Percentiles rank a stretch among this genome's conserved stretches.
These are phyloP conservation scores for Odonthalia washingtoniensis DNA, from an alignment of 31 red algal species.

Conservation along the genomic window DNA sequence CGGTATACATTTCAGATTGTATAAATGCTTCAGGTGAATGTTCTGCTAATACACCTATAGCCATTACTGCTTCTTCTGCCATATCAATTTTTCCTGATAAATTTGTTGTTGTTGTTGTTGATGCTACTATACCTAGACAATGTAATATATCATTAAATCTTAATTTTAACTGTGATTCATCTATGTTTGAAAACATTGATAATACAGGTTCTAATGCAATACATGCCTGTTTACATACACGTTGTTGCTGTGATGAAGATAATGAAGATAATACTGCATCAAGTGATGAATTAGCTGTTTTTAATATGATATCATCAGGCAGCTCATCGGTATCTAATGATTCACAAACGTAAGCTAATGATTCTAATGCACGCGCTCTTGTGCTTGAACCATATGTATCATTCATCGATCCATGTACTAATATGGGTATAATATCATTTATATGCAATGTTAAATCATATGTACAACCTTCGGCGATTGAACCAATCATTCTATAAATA, in stretches of 20 bases:
- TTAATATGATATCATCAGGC: constrained; percentile 28
- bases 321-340: constrained; percentile 39
- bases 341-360: constrained; percentile 32
- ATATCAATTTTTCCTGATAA: neutral
- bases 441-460: constrained; percentile 35
- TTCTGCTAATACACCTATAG: constrained; percentile 37
- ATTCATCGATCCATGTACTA: constrained; percentile 24
- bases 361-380: constrained; percentile 23
- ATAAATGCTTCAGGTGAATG: constrained; percentile 27
- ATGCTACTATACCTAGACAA: neutral
- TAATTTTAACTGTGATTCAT: neutral
- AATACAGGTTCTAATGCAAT: constrained; percentile 43
- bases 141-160: constrained; percentile 33
- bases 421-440: neutral
- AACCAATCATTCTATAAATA: constrained; percentile 39
- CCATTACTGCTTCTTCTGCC: constrained; percentile 43
- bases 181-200: constrained; percentile 20
- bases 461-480: constrained; percentile 33
- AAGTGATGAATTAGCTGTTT: constrained; percentile 18
- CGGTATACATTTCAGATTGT: constrained; percentile 28
- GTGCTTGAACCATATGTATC: neutral
- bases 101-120: too few relatives aligned
- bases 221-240: constrained; percentile 34
- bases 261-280: constrained; percentile 24
- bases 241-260: neutral